phyloP scores from a whole-genome alignment of 2,329 filamentous ascomycete species.

The Alternaria consortialis region DNA sequence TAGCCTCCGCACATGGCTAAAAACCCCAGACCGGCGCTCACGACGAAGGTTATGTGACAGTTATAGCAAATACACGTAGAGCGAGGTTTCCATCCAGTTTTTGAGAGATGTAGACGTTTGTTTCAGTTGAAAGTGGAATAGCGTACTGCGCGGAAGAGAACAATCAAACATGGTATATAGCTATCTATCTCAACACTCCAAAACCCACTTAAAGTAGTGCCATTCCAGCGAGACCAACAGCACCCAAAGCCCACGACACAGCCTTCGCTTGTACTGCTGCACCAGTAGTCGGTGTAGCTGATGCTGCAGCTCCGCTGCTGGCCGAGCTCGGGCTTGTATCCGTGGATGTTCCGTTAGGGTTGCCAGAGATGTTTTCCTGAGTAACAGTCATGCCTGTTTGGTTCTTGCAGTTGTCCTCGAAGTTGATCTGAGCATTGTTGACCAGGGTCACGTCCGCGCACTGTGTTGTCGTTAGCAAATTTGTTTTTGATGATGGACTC shows the following conservation, averaged over 20 bases:
- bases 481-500: neutral
- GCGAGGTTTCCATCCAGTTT: neutral
- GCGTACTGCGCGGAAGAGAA: neutral
- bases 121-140: neutral
- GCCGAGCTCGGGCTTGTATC: slow-evolving; percentile 27
- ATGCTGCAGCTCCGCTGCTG: slow-evolving; percentile 25
- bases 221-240: slow-evolving; percentile 44
- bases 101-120: neutral
- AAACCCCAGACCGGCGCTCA: neutral
- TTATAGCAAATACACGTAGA: neutral
- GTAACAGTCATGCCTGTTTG: slow-evolving; percentile 63
- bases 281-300: slow-evolving; percentile 27
- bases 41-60: neutral
- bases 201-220: slow-evolving; percentile 33
- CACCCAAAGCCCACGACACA: slow-evolving; percentile 47
- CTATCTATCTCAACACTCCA: neutral
- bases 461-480: slow-evolving; percentile 48
- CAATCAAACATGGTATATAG: neutral
- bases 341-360: slow-evolving; percentile 57
- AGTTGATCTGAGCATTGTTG: slow-evolving; percentile 56
- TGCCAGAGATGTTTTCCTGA: slow-evolving; percentile 52
- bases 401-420: slow-evolving; percentile 64
- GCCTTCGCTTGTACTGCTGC: slow-evolving; percentile 44
- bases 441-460: slow-evolving; percentile 79
- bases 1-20: no score